phyloP scores from a whole-genome alignment of 139 green algal species.

The Haematococcus lacustris region DNA sequence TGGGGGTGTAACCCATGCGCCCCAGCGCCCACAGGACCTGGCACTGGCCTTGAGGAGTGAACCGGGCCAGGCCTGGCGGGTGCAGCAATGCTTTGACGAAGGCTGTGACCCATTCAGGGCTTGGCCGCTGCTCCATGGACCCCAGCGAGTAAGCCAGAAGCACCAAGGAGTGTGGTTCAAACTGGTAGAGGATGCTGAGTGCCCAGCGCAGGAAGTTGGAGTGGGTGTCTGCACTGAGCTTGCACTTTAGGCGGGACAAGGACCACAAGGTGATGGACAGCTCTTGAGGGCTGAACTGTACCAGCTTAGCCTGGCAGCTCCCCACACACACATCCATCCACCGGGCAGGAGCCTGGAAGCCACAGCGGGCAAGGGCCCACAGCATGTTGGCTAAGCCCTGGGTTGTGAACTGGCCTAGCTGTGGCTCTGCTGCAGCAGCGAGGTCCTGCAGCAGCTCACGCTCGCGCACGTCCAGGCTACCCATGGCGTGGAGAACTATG shows the following conservation, averaged over 20 bases:
- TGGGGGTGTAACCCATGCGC: slow-evolving; percentile 3
- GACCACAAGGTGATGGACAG: slow-evolving; percentile 11
- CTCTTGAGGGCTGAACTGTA: slow-evolving; percentile 1
- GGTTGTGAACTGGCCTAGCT: slow-evolving; percentile 7
- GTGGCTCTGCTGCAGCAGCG: slow-evolving; percentile 7
- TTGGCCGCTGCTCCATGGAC: slow-evolving; percentile 10
- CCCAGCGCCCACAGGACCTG: slow-evolving; percentile 19
- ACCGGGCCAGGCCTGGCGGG: slow-evolving; percentile 1
- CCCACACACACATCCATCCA: slow-evolving; percentile 18
- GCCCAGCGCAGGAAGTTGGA: slow-evolving; percentile 5
- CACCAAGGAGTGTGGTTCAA: no score
- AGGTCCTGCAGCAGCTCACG: slow-evolving; percentile 22
- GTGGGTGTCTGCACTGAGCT: slow-evolving; percentile 11
- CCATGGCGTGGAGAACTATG: slow-evolving; percentile 11
- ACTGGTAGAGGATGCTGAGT: neutral
- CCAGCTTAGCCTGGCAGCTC: neutral
- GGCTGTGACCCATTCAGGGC: slow-evolving; percentile 9
- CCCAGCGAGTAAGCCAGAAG: slow-evolving; percentile 16
- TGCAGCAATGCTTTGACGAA: slow-evolving; percentile 4
- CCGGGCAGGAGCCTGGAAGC: slow-evolving; percentile 10
- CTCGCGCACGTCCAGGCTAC: slow-evolving; percentile 20
- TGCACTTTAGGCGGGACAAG: slow-evolving; percentile 20
- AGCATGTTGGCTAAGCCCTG: slow-evolving; percentile 21
- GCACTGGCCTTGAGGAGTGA: slow-evolving; percentile 7
- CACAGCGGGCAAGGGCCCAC: slow-evolving; percentile 17